Percentiles rank a stretch among this genome's conserved stretches.
Conservation (phyloP, 2,329 filamentous ascomycete genomes). For the Botrytis squamosa region DNA sequence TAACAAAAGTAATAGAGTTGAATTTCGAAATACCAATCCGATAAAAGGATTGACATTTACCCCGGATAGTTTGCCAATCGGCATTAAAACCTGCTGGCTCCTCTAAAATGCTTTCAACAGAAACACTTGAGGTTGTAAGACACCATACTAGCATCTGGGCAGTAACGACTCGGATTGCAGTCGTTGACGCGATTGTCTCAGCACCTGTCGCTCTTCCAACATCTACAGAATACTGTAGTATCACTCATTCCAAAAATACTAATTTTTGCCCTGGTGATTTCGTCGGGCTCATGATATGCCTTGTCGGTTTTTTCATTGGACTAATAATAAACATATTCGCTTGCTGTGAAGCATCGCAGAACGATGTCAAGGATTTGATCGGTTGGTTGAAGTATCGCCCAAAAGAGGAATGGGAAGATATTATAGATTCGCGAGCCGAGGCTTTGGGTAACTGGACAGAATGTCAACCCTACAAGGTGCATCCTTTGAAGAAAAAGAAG, state of each 20-base stretch:
- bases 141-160: background rate
- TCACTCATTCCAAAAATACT: background rate
- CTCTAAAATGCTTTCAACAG: background rate
- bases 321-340: accelerated
- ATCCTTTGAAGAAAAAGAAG: background rate
- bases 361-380: background rate
- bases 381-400: background rate
- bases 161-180: background rate
- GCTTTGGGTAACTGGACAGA: background rate
- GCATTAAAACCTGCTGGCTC: background rate
- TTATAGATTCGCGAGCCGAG: background rate
- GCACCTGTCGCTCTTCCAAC: background rate
- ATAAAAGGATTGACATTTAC: background rate
- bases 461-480: background rate
- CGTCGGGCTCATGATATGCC: background rate
- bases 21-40: background rate
- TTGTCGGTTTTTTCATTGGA: too few species aligned
- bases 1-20: background rate
- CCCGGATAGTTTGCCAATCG: background rate
- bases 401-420: background rate
- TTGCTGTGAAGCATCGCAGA: background rate
- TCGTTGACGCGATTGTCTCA: background rate
- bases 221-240: background rate
- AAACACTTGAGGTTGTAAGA: background rate
- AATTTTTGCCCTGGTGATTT: background rate